Evolutionary conservation across 768 basidiomycete genomes (phyloP).

Genomic region (Dacryopinax spathularia): DNA sequence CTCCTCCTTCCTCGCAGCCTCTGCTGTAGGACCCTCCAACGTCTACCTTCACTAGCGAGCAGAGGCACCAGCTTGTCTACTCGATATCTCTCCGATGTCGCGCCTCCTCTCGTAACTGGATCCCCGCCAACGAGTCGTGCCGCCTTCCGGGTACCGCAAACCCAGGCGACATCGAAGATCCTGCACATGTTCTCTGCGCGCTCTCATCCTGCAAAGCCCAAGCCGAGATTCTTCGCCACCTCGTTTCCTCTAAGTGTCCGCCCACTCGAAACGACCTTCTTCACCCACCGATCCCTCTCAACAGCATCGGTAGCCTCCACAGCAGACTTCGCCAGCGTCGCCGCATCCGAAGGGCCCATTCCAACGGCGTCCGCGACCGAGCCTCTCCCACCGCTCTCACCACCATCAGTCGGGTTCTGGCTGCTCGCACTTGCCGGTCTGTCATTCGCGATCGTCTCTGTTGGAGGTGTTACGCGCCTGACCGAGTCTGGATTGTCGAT

Average conservation of each 20-base stretch:
- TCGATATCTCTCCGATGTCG: too few relatives aligned
- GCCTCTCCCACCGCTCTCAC: conserved; percentile 43
- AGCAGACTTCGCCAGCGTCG: neutral
- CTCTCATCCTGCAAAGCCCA: too few relatives aligned
- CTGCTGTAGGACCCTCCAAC: too few relatives aligned
- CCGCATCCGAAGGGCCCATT: neutral
- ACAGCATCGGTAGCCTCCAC: neutral
- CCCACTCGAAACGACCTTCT: neutral
- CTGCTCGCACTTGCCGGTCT: conserved; percentile 70
- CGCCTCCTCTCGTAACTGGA: too few relatives aligned
- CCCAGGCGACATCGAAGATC: too few relatives aligned
- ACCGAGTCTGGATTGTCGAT: conserved; percentile 97
- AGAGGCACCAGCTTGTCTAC: too few relatives aligned
- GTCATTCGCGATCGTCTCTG: conserved; percentile 83
- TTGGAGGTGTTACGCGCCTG: conserved; percentile 89
- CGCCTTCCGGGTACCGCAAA: too few relatives aligned
- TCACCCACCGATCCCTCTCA: neutral
- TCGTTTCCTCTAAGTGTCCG: neutral
- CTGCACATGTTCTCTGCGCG: too few relatives aligned
- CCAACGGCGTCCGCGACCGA: neutral
- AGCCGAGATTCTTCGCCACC: neutral
- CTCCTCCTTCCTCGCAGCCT: too few relatives aligned
- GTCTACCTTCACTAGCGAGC: too few relatives aligned
- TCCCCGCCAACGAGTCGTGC: too few relatives aligned
- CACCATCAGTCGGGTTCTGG: conserved; percentile 67